Percentiles rank a stretch among this genome's conserved stretches.
Conservation (phyloP, 2,329 filamentous ascomycete species). For the Delphinella strobiligena region DNA sequence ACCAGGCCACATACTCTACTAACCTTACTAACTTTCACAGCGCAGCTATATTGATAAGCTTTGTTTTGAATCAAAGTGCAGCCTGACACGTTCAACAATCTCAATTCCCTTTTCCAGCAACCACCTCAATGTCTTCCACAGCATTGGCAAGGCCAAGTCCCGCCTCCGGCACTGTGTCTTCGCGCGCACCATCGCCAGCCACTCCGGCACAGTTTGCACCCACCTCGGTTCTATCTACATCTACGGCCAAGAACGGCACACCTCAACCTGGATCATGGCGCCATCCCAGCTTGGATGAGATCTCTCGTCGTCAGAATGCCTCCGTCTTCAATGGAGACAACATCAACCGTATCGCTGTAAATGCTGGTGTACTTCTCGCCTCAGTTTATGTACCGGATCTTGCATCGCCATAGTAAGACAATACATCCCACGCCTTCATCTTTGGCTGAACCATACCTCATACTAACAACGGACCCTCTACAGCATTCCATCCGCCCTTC, state of each 20-base stretch:
- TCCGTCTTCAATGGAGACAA: slow-evolving; percentile 71
- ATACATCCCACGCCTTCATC: not conserved
- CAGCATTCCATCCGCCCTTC: slow-evolving; percentile 16
- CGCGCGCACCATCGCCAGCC: slow-evolving; percentile 11
- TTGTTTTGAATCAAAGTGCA: slow-evolving; percentile 6
- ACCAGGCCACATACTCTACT: not conserved
- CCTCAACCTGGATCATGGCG: slow-evolving; percentile 60
- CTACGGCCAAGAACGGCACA: not conserved
- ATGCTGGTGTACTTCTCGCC: slow-evolving; percentile 43
- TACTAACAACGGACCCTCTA: slow-evolving; percentile 13
- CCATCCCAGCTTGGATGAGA: slow-evolving; percentile 80
- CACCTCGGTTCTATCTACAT: slow-evolving; percentile 1
- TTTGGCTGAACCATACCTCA: slow-evolving; percentile 2
- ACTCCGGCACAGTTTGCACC: slow-evolving; percentile 10
- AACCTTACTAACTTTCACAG: not conserved
- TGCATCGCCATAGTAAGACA: slow-evolving; percentile 8
- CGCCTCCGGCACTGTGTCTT: slow-evolving; percentile 1
- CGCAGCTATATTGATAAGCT: no score
- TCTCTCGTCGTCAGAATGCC: slow-evolving; percentile 66
- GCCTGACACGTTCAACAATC: slow-evolving; percentile 9
- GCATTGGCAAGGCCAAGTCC: slow-evolving; percentile 9
- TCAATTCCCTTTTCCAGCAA: not conserved
- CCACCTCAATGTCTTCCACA: slow-evolving; percentile 16
- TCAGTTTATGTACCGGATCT: slow-evolving; percentile 33
- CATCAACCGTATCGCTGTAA: slow-evolving; percentile 56